Evolutionary conservation across 176 grass and related monocot genomes (phyloP), one percentile per base, ranked within the genome.

Genomic region (Poa pratensis): DNA sequence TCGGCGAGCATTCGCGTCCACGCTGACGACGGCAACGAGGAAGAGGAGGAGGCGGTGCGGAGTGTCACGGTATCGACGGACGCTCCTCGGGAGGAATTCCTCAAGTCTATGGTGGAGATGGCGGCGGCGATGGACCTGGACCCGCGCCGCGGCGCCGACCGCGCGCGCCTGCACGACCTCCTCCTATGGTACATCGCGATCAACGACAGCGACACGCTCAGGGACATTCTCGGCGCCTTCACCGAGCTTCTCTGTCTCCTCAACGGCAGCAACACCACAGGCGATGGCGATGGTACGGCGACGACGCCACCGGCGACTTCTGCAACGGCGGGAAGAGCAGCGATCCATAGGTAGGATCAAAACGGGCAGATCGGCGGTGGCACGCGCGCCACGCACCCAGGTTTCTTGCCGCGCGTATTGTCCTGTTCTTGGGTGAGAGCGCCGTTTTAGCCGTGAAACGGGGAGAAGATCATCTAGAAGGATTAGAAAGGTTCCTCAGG

Each of bases 81-180:
- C 35, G 57, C 83, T 15, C 93, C 96, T 1, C 92, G 90, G 40
- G 75, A 48, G 16, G 96, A 95, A 48, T 98, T 98, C 89, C 82
- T 85, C 66, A 75, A 62, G 71, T 95, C 96, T 7, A 98, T 98
- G 93, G 40, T 90, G 87, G 95, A 98, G 80, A 98, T 98, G 95
- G 89, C 88, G 68, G 82, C 49, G 12, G 93, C 91, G 53, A 69
- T 95, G 51, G 87, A 65, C 5, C 80, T 95, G 8, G 89, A 98
- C 80, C 54, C 81, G 80, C 80, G 80, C 53, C 61, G 75, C 46
- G 78, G 74, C 82, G 75, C 76, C 40, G 89, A 94, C 92, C 74
- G 85, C 52, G 83, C 87, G 2, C 68, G 81, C 69, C 87, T 98
- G 42, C 87, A 95, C 23, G 91, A 95, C 61, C 96, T 98, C 32